These are phyloP conservation scores for Globisporangium canariense DNA, from an alignment of 352 stramenopile genomes.

Conservation along the genomic window DNA sequence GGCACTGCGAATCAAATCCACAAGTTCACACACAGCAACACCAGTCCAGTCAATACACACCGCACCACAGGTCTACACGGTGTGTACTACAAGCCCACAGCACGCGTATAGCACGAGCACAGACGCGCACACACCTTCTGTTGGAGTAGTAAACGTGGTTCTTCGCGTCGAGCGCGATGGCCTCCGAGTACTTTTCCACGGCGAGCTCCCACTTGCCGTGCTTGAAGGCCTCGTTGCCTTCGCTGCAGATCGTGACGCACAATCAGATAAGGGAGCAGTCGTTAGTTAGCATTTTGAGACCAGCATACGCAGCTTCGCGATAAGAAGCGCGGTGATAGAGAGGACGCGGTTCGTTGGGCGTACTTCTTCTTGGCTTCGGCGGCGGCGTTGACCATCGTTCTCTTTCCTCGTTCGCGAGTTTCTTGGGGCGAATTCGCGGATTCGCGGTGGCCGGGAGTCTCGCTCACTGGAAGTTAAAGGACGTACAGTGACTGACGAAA, in stretches of 20 bases:
- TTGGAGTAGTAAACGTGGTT: constrained; percentile 96
- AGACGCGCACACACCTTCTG: constrained; percentile 45
- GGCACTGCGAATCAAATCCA: constrained; percentile 34
- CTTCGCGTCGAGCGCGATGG: constrained; percentile 80
- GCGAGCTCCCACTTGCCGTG: constrained; percentile 83
- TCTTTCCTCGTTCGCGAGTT: background rate
- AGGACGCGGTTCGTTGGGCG: constrained; percentile 11
- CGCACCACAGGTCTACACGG: background rate
- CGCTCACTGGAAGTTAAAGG: background rate
- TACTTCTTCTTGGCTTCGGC: constrained; percentile 86
- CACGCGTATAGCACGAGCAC: background rate
- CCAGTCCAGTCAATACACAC: background rate
- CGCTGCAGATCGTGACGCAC: constrained; percentile 29
- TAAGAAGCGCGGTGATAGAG: background rate
- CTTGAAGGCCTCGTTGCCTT: constrained; percentile 96
- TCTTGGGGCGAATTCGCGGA: background rate
- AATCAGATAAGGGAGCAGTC: background rate
- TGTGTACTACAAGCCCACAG: background rate
- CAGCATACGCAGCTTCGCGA: background rate
- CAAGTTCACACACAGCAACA: background rate
- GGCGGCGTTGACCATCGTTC: constrained; percentile 59
- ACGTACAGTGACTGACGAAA: background rate
- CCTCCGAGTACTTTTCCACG: constrained; percentile 92
- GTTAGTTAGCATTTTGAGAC: background rate
- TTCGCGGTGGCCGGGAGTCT: background rate